Base-by-base conservation (phyloP, 2,329 filamentous ascomycete genomes). In the Aspergillus tamarii region DNA sequence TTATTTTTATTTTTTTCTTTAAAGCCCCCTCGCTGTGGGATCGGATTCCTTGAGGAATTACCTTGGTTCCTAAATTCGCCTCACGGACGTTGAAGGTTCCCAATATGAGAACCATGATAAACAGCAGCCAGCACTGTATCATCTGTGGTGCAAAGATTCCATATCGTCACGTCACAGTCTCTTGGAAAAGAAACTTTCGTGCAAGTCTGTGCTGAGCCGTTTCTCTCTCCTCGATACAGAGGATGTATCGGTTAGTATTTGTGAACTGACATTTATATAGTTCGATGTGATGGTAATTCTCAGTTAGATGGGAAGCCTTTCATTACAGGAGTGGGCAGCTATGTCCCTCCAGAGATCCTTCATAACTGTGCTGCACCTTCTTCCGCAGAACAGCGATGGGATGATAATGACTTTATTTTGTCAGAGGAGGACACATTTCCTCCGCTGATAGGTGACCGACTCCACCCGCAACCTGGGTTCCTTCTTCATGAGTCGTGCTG, bases 401-500 rank as follows among this genome's bases (percentile, higher is more conserved):
- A 21, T 52, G 48, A 52, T 21, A 52, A 16, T n/a, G 28, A n/a
- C 28, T 11, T 32, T 34, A 28, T 34, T 21, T 34, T 62, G 19
- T 54, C 62, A 1, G 23, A 28, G 10, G 53, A 60, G n/a, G 69
- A 71, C 52, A 50, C 32, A 12, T 65, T 68, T 14, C 60, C 63
- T 1, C 52, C 60, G 7, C 60, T 69, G 19, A 59, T 64, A 26
- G 60, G 62, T 11, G 26, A 30, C 16, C 48, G 32, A 19, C 21
- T 23, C n/a, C 55, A 36, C 23, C 59, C 60, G 4, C 32, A 65
- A 16, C 64, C 65, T 57, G 66, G 67, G 6, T 70, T 68, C 55
- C 54, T 64, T 7, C 64, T 71, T 36, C 68, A 71, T 63, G 67
- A 71, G 11, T 39, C 60, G 26, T 71, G 69, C 52, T 71, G 69